These are phyloP conservation scores for Rhynchosporium secalis DNA, from an alignment of 2,329 filamentous ascomycete species.

Conservation along the genomic window DNA sequence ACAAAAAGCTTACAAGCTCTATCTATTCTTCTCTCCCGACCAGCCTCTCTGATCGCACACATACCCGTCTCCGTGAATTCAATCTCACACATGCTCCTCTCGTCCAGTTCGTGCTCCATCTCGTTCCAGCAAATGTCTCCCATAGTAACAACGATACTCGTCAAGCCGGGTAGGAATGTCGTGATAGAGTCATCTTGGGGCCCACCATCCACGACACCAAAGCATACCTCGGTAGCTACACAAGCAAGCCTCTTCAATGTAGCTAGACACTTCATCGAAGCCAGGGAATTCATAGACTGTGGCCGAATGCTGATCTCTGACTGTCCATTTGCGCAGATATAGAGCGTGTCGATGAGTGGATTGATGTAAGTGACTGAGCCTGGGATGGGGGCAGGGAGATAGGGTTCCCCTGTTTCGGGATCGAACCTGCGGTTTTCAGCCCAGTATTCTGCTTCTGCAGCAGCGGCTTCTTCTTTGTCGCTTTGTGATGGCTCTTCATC, in stretches of 20 bases:
- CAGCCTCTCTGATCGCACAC: no score
- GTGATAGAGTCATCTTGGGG: neutral
- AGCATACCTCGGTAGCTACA: neutral
- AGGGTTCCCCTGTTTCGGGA: no score
- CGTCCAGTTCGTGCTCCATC: neutral
- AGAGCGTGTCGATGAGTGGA: neutral
- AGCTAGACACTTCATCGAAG: neutral
- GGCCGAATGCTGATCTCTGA: neutral
- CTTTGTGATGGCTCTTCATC: no score
- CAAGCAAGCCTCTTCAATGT: neutral
- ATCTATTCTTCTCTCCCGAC: neutral
- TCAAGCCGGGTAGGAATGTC: neutral
- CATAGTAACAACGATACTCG: neutral
- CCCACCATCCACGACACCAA: neutral
- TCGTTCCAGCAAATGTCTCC: neutral
- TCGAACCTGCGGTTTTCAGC: no score
- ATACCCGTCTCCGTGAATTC: neutral
- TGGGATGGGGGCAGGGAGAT: neutral
- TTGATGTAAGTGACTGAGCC: constrained; percentile 2
- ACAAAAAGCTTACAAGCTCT: neutral
- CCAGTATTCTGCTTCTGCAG: no score
- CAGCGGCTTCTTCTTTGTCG: no score
- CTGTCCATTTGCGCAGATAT: constrained; percentile 1
- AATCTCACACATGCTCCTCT: neutral
- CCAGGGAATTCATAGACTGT: neutral